phyloP scores from a whole-genome alignment of 257 asterid genomes.

The Osmanthus fragrans region DNA sequence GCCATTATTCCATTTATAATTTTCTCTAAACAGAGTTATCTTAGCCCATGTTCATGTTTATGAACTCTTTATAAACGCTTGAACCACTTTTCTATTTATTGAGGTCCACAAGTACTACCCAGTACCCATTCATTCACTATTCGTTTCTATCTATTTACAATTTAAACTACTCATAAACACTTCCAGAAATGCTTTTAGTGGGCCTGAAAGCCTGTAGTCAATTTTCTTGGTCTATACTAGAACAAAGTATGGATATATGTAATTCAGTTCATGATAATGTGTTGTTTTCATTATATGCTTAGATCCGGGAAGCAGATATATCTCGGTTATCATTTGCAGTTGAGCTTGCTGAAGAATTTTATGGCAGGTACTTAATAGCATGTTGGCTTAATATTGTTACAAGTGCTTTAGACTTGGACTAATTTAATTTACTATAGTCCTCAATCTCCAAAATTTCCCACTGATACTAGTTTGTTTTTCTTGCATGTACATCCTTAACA shows the following conservation, averaged over 20 bases:
- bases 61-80: too few species aligned
- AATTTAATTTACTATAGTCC: conserved; percentile 18
- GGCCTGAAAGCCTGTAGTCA: background rate
- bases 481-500: conserved; percentile 34
- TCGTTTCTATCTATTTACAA: too few species aligned
- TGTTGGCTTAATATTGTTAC: conserved; percentile 15
- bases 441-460: conserved; percentile 15
- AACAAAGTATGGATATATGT: background rate
- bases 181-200: background rate
- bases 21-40: background rate
- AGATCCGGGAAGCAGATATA: conserved; percentile 99
- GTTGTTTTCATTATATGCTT: conserved; percentile 28
- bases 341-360: conserved; percentile 99
- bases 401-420: background rate
- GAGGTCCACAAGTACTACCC: too few species aligned
- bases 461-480: conserved; percentile 42
- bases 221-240: background rate
- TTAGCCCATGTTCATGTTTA: too few species aligned
- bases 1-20: background rate
- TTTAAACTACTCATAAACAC: too few species aligned
- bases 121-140: too few species aligned
- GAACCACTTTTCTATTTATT: too few species aligned
- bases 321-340: conserved; percentile 92
- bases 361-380: conserved; percentile 70
- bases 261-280: conserved; percentile 2